Base-by-base conservation (phyloP, 257 asterid genomes). In the Coffea eugenioides region DNA sequence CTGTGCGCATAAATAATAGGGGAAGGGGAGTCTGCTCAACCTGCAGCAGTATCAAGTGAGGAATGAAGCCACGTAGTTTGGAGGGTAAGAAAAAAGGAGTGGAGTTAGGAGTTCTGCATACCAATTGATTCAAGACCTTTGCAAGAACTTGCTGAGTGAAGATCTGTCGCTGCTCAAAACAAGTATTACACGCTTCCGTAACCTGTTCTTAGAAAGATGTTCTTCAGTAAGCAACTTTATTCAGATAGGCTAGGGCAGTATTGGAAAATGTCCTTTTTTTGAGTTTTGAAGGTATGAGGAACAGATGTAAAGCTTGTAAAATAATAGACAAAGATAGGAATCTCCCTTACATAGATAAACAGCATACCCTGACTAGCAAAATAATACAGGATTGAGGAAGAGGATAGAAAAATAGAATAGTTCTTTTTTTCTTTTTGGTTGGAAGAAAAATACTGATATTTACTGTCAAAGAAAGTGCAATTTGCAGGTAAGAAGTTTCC, bases 1-100 rank as follows among this genome's bases (percentile, higher is more conserved):
- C 99, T 20, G 99, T 94, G 73, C 99, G 96, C 99, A 96, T 96
- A 85, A 96, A 96, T 76, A 96, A 86, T 80, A 96, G 80, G 56
- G 99, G 98, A 69, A 91, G 97, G 83, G 99, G 99, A 86, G 89
- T 96, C 88, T 96, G 99, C 86, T 91, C 98, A 66, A 96, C 99
- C 99, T 95, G 93, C 88, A 90, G 45, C 76, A 66, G 72, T 45
- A 72, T 76, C 56, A 75, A n/a, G n/a, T 25, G 77, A 67, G 64
- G 61, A 34, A 45, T 77, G 72, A 51, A 48, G 68, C 34, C 36
- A 64, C 16, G 45, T 49, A 57, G 52, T 79, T 39, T 76, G 41
- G 59, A 61, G 34, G 14, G 31, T 72, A 73, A 20, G 75, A 52
- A 76, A 72, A 65, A 57, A 71, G 39, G 8, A 68, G 36, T 52